Evolutionary conservation across 2,329 filamentous ascomycete species (phyloP).

Genomic region (Aureobasidium leucospermi): DNA sequence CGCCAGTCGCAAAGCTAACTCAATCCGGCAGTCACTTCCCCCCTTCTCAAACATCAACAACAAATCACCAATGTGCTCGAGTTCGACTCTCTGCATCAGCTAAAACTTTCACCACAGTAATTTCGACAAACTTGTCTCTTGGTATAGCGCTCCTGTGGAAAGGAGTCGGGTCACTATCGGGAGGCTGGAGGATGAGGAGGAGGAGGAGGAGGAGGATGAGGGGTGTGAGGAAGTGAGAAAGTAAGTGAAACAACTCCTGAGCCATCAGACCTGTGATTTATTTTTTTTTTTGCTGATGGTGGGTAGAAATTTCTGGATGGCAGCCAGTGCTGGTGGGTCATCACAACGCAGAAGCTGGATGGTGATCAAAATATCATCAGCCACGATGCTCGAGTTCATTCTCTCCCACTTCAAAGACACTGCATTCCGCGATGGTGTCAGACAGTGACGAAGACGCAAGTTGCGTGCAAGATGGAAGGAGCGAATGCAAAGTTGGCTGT

Average conservation of each 20-base stretch:
- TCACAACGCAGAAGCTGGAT: neutral
- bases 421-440: too few species aligned
- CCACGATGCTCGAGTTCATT: too few species aligned
- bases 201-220: neutral
- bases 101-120: neutral
- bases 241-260: neutral
- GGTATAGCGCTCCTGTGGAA: neutral
- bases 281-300: neutral
- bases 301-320: neutral
- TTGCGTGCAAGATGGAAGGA: too few species aligned
- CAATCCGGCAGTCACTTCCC: neutral
- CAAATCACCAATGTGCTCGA: neutral
- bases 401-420: too few species aligned
- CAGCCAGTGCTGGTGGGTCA: neutral
- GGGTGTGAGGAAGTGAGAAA: neutral
- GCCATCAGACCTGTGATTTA: conserved; percentile 5
- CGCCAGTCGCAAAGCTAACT: neutral
- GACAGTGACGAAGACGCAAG: too few species aligned
- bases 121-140: neutral
- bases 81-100: neutral
- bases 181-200: neutral
- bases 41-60: neutral
- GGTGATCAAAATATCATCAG: too few species aligned
- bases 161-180: neutral
- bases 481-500: neutral